These are phyloP conservation scores for Datura wrightii DNA, from an alignment of 257 asterid species.

Conservation along the genomic window DNA sequence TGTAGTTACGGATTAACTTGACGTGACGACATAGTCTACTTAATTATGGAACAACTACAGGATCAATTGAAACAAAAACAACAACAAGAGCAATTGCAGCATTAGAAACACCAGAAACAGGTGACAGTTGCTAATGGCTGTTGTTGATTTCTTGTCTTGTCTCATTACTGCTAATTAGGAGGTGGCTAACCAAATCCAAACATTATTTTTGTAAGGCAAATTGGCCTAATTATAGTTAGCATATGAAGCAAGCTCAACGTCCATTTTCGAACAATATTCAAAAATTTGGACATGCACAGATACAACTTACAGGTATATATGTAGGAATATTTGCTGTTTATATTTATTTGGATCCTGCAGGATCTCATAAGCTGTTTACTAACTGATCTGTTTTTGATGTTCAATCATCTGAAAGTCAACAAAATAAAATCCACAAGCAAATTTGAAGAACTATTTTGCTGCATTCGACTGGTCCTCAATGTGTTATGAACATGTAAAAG, in stretches of 20 bases:
- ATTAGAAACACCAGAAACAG: background rate
- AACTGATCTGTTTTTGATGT: background rate
- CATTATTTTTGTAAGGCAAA: background rate
- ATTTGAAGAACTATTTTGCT: background rate
- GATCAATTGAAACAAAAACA: background rate
- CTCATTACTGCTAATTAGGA: background rate
- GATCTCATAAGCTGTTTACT: conserved; percentile 19
- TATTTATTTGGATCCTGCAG: background rate
- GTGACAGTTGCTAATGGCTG: background rate
- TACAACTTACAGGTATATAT: background rate
- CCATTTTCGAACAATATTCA: background rate
- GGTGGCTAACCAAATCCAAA: background rate
- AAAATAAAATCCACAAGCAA: background rate
- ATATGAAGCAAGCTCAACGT: background rate
- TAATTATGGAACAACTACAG: no score
- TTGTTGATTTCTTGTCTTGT: background rate
- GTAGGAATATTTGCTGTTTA: background rate
- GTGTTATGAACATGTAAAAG: conserved; percentile 17
- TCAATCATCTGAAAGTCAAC: conserved; percentile 14
- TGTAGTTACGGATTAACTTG: background rate
- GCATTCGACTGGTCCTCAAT: background rate
- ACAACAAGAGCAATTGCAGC: background rate
- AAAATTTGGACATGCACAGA: background rate
- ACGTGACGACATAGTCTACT: background rate
- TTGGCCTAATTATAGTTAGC: background rate